Evolutionary conservation across 495 filamentous ascomycete genomes (phyloP).

Genomic region (Neurospora sp.): DNA sequence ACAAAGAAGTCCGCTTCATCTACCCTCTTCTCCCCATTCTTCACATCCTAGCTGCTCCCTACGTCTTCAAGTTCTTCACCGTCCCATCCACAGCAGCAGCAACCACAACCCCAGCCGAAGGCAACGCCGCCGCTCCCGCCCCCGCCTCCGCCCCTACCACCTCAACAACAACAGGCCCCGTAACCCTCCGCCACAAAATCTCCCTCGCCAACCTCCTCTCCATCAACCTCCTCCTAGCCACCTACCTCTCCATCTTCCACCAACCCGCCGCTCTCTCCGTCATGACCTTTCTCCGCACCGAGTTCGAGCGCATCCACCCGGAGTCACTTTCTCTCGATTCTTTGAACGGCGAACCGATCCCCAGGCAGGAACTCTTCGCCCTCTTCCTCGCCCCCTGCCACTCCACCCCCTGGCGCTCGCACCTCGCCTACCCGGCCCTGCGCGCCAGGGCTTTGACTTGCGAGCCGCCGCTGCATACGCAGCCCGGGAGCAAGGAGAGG

Average conservation of each 20-base stretch:
- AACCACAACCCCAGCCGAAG: constrained; percentile 21
- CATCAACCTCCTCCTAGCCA: constrained; percentile 59
- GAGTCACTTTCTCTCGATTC: constrained; percentile 6
- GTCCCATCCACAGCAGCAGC: constrained; percentile 13
- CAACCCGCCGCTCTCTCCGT: constrained; percentile 68
- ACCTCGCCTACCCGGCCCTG: constrained; percentile 64
- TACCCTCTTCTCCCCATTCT: constrained; percentile 84
- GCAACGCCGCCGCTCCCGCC: not conserved
- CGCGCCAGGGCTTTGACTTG: constrained; percentile 82
- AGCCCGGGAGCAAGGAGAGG: constrained; percentile 39
- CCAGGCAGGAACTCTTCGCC: constrained; percentile 45
- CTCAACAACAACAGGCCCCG: constrained; percentile 5
- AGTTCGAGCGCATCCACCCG: constrained; percentile 43
- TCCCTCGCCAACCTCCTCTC: constrained; percentile 49
- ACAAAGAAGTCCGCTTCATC: constrained; percentile 97
- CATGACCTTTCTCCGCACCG: constrained; percentile 59
- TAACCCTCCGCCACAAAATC: constrained; percentile 37
- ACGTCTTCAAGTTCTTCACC: constrained; percentile 56
- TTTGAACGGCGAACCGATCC: constrained; percentile 18
- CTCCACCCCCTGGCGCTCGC: constrained; percentile 91
- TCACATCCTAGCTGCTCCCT: constrained; percentile 66
- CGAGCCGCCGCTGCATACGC: constrained; percentile 70
- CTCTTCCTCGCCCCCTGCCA: constrained; percentile 98
- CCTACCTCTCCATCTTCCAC: constrained; percentile 67
- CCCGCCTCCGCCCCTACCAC: constrained; percentile 3